Evolutionary conservation across 1,284 basidiomycete genomes (phyloP).

Genomic region (Malassezia brasiliensis): DNA sequence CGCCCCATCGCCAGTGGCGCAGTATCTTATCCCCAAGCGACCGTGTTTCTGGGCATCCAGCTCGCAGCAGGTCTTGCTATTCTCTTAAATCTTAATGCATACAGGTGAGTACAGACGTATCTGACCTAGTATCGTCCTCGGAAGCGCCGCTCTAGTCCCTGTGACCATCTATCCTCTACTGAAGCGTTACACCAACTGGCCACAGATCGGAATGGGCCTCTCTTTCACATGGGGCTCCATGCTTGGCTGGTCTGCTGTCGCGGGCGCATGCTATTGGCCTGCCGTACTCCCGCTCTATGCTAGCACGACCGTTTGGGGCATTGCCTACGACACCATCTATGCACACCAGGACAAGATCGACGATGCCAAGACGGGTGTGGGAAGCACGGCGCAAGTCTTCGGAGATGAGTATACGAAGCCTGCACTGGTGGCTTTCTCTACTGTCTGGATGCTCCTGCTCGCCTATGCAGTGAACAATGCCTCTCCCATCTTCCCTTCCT

Average conservation of each 20-base stretch:
- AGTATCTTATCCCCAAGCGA: constrained; percentile 65
- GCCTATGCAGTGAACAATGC: constrained; percentile 55
- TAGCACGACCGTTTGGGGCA: constrained; percentile 81
- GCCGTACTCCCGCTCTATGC: constrained; percentile 71
- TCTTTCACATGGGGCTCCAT: constrained; percentile 97
- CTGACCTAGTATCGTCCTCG: constrained; percentile 66
- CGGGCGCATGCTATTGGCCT: constrained; percentile 68
- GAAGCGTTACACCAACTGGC: constrained; percentile 96
- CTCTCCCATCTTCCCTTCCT: constrained; percentile 12
- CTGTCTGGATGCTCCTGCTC: constrained; percentile 64
- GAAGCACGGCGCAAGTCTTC: constrained; percentile 87
- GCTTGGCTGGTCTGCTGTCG: constrained; percentile 89
- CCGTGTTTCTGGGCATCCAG: constrained; percentile 74
- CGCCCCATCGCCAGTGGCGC: constrained; percentile 72
- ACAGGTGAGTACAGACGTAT: constrained; percentile 59
- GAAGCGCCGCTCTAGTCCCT: constrained; percentile 76
- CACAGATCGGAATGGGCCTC: constrained; percentile 68
- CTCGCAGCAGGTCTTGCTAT: constrained; percentile 76
- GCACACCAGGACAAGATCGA: constrained; percentile 97
- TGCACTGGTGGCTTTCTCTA: constrained; percentile 66
- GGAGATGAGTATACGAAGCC: constrained; percentile 59
- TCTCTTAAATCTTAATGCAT: constrained; percentile 83
- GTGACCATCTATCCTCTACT: constrained; percentile 89
- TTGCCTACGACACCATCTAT: constrained; percentile 96
- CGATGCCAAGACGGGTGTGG: constrained; percentile 78